Evolutionary conservation across 2,329 filamentous ascomycete species (phyloP).

Genomic region (Didymella pomorum): DNA sequence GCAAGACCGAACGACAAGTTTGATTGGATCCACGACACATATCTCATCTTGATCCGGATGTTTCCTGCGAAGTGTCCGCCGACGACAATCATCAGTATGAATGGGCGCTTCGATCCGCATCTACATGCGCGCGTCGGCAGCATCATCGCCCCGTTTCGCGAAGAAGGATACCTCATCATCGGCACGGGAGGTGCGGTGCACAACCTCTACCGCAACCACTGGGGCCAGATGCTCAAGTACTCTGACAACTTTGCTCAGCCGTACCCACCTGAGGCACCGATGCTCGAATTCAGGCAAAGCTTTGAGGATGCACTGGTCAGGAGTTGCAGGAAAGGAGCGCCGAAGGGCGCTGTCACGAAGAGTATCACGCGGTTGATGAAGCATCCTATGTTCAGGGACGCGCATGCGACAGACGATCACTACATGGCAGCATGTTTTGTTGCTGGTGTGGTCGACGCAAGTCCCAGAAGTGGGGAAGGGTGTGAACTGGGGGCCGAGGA

Average conservation of each 20-base stretch:
- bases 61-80: conserved; percentile 71
- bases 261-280: conserved; percentile 65
- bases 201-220: conserved; percentile 73
- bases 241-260: conserved; percentile 69
- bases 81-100: conserved; percentile 67
- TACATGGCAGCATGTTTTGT: conserved; percentile 73
- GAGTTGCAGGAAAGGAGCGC: conserved; percentile 57
- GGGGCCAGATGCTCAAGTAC: conserved; percentile 70
- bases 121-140: conserved; percentile 66
- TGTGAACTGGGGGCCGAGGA: conserved; percentile 42
- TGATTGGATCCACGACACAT: conserved; percentile 78
- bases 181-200: conserved; percentile 71
- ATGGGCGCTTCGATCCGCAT: conserved; percentile 64
- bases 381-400: conserved; percentile 70
- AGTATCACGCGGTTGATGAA: conserved; percentile 71
- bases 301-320: conserved; percentile 67
- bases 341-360: conserved; percentile 57
- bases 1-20: conserved; percentile 63
- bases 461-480: conserved; percentile 29
- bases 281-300: conserved; percentile 71
- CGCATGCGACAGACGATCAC: conserved; percentile 74
- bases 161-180: conserved; percentile 65
- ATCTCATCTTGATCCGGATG: conserved; percentile 73
- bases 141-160: conserved; percentile 63
- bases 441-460: conserved; percentile 57